phyloP scores from a whole-genome alignment of 2,329 filamentous ascomycete species.

The Calonectria crousiana region DNA sequence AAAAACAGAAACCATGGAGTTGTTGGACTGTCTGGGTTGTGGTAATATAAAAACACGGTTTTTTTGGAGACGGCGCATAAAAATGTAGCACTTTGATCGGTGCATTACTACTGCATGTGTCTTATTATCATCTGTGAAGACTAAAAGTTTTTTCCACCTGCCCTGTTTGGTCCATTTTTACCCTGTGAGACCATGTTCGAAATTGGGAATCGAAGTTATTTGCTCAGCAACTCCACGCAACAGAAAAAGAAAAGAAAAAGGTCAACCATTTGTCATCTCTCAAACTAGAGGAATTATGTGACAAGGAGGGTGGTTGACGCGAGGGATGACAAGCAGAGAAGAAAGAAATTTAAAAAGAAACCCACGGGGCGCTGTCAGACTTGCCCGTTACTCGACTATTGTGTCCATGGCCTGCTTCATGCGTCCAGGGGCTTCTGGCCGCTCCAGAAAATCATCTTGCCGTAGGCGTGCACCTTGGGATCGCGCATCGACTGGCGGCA shows the following conservation, averaged over 20 bases:
- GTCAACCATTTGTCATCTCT: neutral
- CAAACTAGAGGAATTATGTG: neutral
- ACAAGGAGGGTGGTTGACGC: neutral
- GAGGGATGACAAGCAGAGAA: neutral
- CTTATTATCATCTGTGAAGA: constrained; percentile 33
- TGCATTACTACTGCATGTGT: constrained; percentile 30
- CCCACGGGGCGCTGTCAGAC: neutral
- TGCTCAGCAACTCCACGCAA: constrained; percentile 10
- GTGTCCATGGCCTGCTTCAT: neutral
- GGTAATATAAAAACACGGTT: constrained; percentile 5
- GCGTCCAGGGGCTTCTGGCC: constrained; percentile 52
- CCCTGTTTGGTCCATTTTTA: neutral
- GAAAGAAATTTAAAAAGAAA: neutral
- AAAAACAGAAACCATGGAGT: constrained; percentile 19
- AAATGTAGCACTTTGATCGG: constrained; percentile 36
- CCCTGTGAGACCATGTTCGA: neutral
- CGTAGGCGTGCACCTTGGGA: constrained; percentile 48
- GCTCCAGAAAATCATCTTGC: constrained; percentile 58
- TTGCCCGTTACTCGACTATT: neutral
- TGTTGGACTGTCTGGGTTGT: neutral
- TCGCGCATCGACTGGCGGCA: constrained; percentile 48
- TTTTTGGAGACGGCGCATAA: constrained; percentile 20
- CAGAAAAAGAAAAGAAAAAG: neutral
- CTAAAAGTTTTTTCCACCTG: neutral
- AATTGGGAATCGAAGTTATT: neutral